phyloP scores from a whole-genome alignment of 192 early-diverging fungal species.

The Rhizophagus clarus region DNA sequence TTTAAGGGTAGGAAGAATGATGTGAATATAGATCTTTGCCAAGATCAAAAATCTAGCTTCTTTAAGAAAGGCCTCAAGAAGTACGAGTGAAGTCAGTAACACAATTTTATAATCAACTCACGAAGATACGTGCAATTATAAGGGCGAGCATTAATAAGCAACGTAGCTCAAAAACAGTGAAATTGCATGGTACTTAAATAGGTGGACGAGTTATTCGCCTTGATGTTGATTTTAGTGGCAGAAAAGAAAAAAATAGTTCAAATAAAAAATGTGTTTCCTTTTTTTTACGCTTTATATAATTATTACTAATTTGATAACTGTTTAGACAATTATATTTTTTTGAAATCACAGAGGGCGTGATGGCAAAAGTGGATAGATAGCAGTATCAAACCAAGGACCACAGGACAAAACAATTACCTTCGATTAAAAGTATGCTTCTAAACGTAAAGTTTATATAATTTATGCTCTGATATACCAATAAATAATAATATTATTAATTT shows the following conservation, averaged over 20 bases:
- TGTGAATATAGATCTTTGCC: constrained; percentile 80
- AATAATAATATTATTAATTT: too few relatives aligned
- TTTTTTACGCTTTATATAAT: neutral
- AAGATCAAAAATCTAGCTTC: constrained; percentile 51
- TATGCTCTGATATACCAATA: too few relatives aligned
- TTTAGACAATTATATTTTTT: constrained; percentile 41
- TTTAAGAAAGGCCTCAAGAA: constrained; percentile 43
- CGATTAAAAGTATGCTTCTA: constrained; percentile 9
- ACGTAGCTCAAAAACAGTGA: constrained; percentile 73
- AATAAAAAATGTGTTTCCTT: neutral
- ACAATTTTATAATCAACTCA: constrained; percentile 85
- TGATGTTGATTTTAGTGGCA: constrained; percentile 80
- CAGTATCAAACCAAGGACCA: constrained; percentile 2
- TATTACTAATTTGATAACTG: constrained; percentile 27
- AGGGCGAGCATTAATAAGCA: constrained; percentile 50
- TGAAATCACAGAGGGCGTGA: constrained; percentile 33
- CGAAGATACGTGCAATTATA: constrained; percentile 72
- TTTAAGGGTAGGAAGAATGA: constrained; percentile 74
- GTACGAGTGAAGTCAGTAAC: constrained; percentile 59
- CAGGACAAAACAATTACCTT: constrained; percentile 14
- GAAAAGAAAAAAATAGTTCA: constrained; percentile 41
- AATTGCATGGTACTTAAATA: constrained; percentile 76
- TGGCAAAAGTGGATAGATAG: too few relatives aligned
- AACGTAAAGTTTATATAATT: too few relatives aligned
- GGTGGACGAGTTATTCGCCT: constrained; percentile 83